Conservation (phyloP, 2,329 filamentous ascomycete species). For the Boeremia exigua region DNA sequence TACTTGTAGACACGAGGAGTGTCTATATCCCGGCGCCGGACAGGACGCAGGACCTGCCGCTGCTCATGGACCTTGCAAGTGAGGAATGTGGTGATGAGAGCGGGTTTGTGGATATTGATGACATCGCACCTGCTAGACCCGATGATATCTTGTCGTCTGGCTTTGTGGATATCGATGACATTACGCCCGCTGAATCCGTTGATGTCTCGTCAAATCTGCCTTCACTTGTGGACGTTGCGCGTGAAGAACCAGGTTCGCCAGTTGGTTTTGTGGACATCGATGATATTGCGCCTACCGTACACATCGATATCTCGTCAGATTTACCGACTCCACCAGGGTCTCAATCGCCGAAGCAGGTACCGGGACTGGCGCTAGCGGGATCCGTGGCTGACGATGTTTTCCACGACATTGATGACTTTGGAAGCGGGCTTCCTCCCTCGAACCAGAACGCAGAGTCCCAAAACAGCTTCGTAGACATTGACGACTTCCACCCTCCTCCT, state of each 20-base stretch:
- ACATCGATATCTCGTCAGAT: slow-evolving; percentile 32
- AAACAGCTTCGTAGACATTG: slow-evolving; percentile 34
- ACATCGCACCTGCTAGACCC: slow-evolving; percentile 9
- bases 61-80: slow-evolving; percentile 31
- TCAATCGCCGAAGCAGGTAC: not conserved
- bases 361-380: not conserved
- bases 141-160: not conserved
- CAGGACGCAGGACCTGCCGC: slow-evolving; percentile 37
- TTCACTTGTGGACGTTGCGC: slow-evolving; percentile 32
- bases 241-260: slow-evolving; percentile 9
- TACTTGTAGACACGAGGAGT: slow-evolving; percentile 35
- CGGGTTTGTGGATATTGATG: slow-evolving; percentile 30
- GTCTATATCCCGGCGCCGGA: slow-evolving; percentile 41
- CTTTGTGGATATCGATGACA: slow-evolving; percentile 32
- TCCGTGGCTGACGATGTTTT: slow-evolving; percentile 12
- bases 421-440: slow-evolving; percentile 32
- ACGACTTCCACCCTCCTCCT: slow-evolving; percentile 33
- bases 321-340: slow-evolving; percentile 22
- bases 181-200: slow-evolving; percentile 12
- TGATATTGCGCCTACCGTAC: slow-evolving; percentile 17
- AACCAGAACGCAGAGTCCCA: slow-evolving; percentile 31
- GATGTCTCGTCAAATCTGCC: slow-evolving; percentile 36
- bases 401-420: slow-evolving; percentile 35
- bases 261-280: slow-evolving; percentile 29
- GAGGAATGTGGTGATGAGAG: slow-evolving; percentile 8